A percentile compares a stretch with the other conserved stretches of the same genome.
phyloP scores from a whole-genome alignment of 495 filamentous ascomycete genomes.

The Thermochaetoides thermophila region DNA sequence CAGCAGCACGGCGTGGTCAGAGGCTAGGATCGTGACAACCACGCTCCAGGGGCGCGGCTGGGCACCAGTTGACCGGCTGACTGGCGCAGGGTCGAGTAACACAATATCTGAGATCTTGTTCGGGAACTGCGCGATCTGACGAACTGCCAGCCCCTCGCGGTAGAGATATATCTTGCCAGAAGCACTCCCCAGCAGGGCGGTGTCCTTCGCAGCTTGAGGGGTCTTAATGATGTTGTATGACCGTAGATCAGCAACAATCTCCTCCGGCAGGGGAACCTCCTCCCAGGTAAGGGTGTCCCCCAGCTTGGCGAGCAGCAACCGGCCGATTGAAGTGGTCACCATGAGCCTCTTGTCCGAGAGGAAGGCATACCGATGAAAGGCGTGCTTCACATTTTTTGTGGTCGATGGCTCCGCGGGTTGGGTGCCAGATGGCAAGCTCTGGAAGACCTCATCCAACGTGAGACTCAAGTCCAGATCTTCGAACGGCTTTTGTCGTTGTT shows the following conservation, averaged over 20 bases:
- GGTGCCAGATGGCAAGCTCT: not conserved
- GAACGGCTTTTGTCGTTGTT: too few species aligned
- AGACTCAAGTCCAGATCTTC: conserved; percentile 9
- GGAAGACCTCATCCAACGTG: conserved; percentile 11
- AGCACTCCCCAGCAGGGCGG: conserved; percentile 37
- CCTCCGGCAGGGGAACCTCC: conserved; percentile 23
- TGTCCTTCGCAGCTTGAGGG: conserved; percentile 13
- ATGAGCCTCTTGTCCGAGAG: conserved; percentile 42
- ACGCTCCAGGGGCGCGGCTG: conserved; percentile 5
- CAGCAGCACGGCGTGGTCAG: conserved; percentile 10
- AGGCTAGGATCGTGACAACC: conserved; percentile 12
- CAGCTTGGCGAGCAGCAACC: conserved; percentile 38
- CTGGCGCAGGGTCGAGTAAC: conserved; percentile 1
- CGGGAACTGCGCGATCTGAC: conserved; percentile 16
- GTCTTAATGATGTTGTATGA: conserved; percentile 31
- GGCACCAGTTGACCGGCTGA: not conserved
- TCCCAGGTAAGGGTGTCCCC: conserved; percentile 20
- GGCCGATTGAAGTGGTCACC: conserved; percentile 43
- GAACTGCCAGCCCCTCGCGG: conserved; percentile 14
- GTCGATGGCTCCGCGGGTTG: not conserved
- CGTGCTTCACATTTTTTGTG: conserved; percentile 22
- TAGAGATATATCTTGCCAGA: conserved; percentile 39
- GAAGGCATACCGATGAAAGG: conserved; percentile 51
- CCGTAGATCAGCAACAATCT: conserved; percentile 17
- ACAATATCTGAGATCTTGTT: conserved; percentile 42